These are phyloP conservation scores for Talaromyces thailandensis DNA, from an alignment of 495 filamentous ascomycete genomes.

Conservation along the genomic window DNA sequence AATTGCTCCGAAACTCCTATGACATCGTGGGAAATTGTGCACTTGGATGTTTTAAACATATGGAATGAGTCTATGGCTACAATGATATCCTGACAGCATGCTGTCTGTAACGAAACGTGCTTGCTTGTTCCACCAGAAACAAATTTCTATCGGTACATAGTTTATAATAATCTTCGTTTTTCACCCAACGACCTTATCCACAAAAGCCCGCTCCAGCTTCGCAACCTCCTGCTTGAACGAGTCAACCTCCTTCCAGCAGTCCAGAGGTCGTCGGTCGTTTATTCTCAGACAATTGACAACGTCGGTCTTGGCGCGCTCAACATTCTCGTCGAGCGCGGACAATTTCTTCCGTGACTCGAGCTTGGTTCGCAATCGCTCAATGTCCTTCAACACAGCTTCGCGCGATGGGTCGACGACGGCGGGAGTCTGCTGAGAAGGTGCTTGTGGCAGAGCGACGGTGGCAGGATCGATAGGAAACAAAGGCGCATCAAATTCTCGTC, in stretches of 20 bases:
- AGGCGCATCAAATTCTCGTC: constrained; percentile 29
- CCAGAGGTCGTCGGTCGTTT: constrained; percentile 82
- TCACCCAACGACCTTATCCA: constrained; percentile 68
- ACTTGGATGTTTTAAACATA: no score
- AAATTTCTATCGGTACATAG: constrained; percentile 1
- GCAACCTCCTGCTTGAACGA: constrained; percentile 81
- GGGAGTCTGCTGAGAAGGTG: constrained; percentile 10
- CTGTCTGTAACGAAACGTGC: background rate
- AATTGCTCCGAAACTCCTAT: background rate
- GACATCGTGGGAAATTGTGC: background rate
- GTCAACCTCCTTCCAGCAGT: constrained; percentile 95
- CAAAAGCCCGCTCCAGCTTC: constrained; percentile 73
- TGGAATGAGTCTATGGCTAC: background rate
- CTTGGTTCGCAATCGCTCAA: constrained; percentile 63
- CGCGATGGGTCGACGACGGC: constrained; percentile 38
- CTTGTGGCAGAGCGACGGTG: constrained; percentile 7
- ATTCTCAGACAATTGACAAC: constrained; percentile 75
- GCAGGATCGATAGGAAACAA: constrained; percentile 13
- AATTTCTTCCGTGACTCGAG: constrained; percentile 70
- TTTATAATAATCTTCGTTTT: background rate
- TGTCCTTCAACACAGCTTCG: constrained; percentile 52
- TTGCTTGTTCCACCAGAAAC: background rate
- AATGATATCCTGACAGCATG: background rate
- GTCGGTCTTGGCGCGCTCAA: constrained; percentile 64
- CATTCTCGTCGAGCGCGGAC: constrained; percentile 49